phyloP scores from a whole-genome alignment of 768 basidiomycete genomes.

The Boletus subparvulus region DNA sequence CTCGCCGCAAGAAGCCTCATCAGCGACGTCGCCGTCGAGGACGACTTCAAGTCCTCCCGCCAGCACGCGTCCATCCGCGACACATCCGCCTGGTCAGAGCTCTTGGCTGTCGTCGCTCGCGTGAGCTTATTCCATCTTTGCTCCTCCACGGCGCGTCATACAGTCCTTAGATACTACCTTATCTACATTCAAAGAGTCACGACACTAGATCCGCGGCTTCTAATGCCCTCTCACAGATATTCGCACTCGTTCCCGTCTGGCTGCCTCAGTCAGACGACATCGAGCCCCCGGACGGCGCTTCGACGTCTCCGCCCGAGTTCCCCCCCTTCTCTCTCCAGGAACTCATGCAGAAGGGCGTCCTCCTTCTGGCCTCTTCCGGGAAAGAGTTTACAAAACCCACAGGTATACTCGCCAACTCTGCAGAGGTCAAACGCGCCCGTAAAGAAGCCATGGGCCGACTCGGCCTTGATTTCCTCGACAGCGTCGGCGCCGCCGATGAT shows the following conservation, averaged over 20 bases:
- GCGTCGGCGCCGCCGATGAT: conserved; percentile 66
- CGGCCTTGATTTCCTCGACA: conserved; percentile 83
- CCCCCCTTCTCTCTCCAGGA: conserved; percentile 76
- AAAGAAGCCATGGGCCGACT: conserved; percentile 87
- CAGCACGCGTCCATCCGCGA: conserved; percentile 61
- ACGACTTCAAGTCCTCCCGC: conserved; percentile 63
- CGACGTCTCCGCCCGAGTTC: conserved; percentile 51
- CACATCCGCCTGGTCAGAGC: conserved; percentile 82
- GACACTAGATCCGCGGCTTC: conserved; percentile 92
- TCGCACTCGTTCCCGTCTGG: conserved; percentile 81
- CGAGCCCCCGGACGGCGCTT: conserved; percentile 27
- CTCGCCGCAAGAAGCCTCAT: conserved; percentile 85
- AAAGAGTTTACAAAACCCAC: conserved; percentile 83
- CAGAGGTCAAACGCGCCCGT: conserved; percentile 83
- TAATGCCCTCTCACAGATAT: conserved; percentile 84
- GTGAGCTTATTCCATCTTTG: conserved; percentile 40
- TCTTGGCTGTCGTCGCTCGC: conserved; percentile 87
- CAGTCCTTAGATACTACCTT: conserved; percentile 74
- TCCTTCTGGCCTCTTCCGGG: conserved; percentile 89
- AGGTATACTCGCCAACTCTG: conserved; percentile 67
- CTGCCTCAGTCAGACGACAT: conserved; percentile 36
- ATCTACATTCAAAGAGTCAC: conserved; percentile 85
- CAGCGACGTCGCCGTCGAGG: conserved; percentile 77
- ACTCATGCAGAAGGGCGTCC: conserved; percentile 70
- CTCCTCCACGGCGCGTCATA: neutral